Base-by-base conservation (phyloP, 202 grass and related monocot genomes). In the Carex sylvatica region DNA sequence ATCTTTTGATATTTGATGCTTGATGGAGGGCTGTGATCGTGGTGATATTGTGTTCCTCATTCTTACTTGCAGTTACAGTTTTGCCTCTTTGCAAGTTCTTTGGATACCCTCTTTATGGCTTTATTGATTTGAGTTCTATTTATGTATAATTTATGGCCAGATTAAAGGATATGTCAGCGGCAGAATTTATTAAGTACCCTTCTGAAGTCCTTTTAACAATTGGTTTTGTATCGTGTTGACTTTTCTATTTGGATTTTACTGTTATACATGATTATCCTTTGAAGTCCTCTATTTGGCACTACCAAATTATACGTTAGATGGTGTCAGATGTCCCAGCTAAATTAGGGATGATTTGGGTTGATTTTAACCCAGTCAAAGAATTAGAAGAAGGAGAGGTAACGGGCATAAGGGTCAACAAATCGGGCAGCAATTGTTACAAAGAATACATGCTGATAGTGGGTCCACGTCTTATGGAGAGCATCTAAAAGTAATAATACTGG, bases 61-160 rank as follows among this genome's bases (percentile, higher is more conserved):
- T 38, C 36, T 38, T n/a, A 35, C 33, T 35, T 35, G 4, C 33
- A 35, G 4, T 35, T 40, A 40, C 36, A 40, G 83, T 86, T 96
- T 93, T 96, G 70, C 49, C 65, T 85, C 35, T 84, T 82, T 77
- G 10, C 83, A 56, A 78, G 85, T 42, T 42, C 36, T 61, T 36
- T 80, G 3, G 12, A 30, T 66, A 52, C 46, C 7, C 9, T 38
- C 78, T n/a, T 67, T 80, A 60, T 87, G 53, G 74, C 75, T 85
- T 33, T 62, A 71, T 65, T 64, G 62, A 49, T 84, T 30, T 49
- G 15, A 9, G 35, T 19, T 38, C 9, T 61, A 31, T 64, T 0
- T 20, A 23, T 64, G 40, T 22, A 5, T 64, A 54, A 8, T 59
- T 64, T 36, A 42, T 10, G 18, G 16, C 36, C 36, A 9, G 2